phyloP scores from a whole-genome alignment of 345 rosid species.

The Linum lewisii region DNA sequence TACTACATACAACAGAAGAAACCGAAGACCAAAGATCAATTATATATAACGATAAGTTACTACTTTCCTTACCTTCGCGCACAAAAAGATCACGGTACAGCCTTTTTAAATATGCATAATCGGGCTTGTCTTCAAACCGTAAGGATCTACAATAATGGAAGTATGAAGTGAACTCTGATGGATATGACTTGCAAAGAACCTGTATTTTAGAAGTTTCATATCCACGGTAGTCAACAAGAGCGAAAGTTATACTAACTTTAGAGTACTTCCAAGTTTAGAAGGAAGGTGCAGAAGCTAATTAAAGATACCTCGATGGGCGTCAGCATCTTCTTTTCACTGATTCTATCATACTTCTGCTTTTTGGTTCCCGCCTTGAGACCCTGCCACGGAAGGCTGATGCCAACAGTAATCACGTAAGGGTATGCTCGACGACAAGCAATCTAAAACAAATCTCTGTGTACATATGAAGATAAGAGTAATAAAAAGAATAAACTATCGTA shows the following conservation, averaged over 20 bases:
- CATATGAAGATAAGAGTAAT: not conserved
- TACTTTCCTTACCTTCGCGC: slow-evolving; percentile 14
- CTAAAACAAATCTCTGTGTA: not conserved
- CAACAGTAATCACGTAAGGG: slow-evolving; percentile 9
- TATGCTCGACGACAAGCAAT: not conserved
- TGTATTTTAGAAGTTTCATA: not conserved
- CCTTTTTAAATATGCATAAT: slow-evolving; percentile 22
- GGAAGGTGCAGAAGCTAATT: not conserved
- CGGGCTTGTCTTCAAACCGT: slow-evolving; percentile 25
- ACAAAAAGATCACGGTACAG: slow-evolving; percentile 23
- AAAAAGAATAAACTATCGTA: not conserved
- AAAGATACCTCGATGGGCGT: slow-evolving; percentile 22
- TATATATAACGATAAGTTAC: not conserved
- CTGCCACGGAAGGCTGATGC: slow-evolving; percentile 25
- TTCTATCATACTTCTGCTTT: slow-evolving; percentile 23
- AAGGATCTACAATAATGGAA: slow-evolving; percentile 23
- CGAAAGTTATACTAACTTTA: not conserved
- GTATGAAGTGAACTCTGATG: slow-evolving; percentile 24
- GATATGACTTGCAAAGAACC: slow-evolving; percentile 24
- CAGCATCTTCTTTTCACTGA: slow-evolving; percentile 24
- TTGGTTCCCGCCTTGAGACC: slow-evolving; percentile 26
- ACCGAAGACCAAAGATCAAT: not conserved
- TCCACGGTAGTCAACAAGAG: not conserved
- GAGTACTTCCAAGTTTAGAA: no score
- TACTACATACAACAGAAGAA: not conserved